Evolutionary conservation across 305 asterid genomes (phyloP).

Genomic region (Fraxinus floribunda): DNA sequence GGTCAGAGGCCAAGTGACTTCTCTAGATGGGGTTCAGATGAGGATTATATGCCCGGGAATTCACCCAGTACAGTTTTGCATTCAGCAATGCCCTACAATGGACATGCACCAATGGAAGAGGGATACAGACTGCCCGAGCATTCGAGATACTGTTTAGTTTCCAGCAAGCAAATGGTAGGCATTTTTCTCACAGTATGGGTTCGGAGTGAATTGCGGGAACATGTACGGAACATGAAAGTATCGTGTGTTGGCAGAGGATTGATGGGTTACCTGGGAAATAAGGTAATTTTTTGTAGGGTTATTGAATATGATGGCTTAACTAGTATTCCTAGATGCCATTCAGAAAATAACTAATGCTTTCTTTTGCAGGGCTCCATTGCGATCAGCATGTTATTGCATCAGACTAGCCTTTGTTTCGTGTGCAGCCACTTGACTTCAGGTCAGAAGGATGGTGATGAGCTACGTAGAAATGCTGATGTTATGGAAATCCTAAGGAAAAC

Average conservation of each 20-base stretch:
- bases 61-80: constrained; percentile 82
- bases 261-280: constrained; percentile 99
- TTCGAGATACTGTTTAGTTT: constrained; percentile 74
- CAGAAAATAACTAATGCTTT: background rate
- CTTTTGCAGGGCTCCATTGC: constrained; percentile 90
- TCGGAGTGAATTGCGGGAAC: constrained; percentile 81
- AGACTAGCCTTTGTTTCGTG: constrained; percentile 96
- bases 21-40: constrained; percentile 95
- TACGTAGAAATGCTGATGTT: constrained; percentile 88
- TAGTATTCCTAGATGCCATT: background rate
- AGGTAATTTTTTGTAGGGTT: constrained; percentile 44
- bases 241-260: constrained; percentile 95
- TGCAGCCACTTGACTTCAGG: constrained; percentile 98
- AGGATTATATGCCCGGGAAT: constrained; percentile 78
- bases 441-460: constrained; percentile 91
- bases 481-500: constrained; percentile 92
- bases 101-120: constrained; percentile 54
- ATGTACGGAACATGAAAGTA: constrained; percentile 75
- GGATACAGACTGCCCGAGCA: constrained; percentile 39
- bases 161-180: constrained; percentile 99
- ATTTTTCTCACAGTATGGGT: constrained; percentile 93
- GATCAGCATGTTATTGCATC: constrained; percentile 92
- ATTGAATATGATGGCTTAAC: background rate
- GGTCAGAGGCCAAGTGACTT: constrained; percentile 96
- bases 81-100: constrained; percentile 60